Evolutionary conservation across 345 rosid genomes (phyloP), one percentile per base, ranked within the genome.

Genomic region (Eucalyptus virginea): DNA sequence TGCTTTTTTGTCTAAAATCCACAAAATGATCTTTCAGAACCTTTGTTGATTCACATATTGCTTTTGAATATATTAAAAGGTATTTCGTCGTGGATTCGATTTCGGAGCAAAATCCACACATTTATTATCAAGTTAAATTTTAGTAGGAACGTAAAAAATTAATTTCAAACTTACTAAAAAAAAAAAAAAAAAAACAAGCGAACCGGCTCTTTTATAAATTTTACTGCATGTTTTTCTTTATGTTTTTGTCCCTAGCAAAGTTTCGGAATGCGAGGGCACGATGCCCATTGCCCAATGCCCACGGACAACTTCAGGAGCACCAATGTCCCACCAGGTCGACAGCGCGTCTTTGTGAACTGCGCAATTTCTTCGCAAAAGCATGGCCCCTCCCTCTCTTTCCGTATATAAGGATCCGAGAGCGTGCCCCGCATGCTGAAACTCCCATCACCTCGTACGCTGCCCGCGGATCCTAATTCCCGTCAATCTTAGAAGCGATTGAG

Each of bases 51-150:
- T 56, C 62, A 56, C 30, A 9, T 56, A 56, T 21, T 56, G 30
- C 30, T 56, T 56, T 23, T 56, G 28, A 21, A 56, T 56, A 56
- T 56, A 56, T 0, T 19, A 19, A 52, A 52, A 52, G 56, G 56
- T 19, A 51, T 52, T 56, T 56, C 6, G 3, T 1, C 1, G 1
- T 56, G 3, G 0, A 56, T 56, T 56, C 30, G 0, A 56, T 56
- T 56, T 24, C 0, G 13, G 1, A 56, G 30, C 0, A 56, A 56
- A 56, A 56, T 23, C 62, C 28, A 23, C 13, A 56, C 62, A 56
- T 56, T 56, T 56, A 56, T 23, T 23, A 23, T 4, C 10, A 56
- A 56, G 62, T 56, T 23, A 56, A 56, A 1, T 56, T 56, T 56
- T 4, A 24, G 62, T 56, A 56, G 62, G 62, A 21, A 0, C 28